A percentile compares a stretch with the other conserved stretches of the same genome.
Evolutionary conservation across 1,284 basidiomycete species (phyloP).

Genomic region (Tilletiopsis washingtonensis): DNA sequence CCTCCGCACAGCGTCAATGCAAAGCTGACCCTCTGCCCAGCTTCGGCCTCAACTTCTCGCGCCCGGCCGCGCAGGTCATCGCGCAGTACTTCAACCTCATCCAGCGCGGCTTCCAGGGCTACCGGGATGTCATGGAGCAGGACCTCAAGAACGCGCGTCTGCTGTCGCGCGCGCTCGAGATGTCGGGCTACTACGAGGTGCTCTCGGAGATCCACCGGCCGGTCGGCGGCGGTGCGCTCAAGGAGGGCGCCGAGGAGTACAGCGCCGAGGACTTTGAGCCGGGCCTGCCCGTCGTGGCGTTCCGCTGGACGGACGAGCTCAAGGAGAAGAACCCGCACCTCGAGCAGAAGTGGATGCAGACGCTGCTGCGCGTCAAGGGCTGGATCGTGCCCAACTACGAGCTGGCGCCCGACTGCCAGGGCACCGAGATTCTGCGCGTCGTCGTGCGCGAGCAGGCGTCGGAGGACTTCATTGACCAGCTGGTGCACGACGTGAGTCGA

Average conservation of each 20-base stretch:
- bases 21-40: too few species aligned
- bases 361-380: constrained; percentile 64
- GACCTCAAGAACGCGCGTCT: constrained; percentile 72
- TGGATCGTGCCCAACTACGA: constrained; percentile 55
- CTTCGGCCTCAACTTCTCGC: constrained; percentile 90
- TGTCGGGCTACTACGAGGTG: constrained; percentile 63
- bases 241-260: constrained; percentile 31
- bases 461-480: constrained; percentile 39
- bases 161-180: constrained; percentile 76
- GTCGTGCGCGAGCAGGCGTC: constrained; percentile 40
- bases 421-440: constrained; percentile 41
- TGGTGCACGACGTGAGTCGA: constrained; percentile 43
- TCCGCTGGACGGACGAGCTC: constrained; percentile 67
- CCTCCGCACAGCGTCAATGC: too few species aligned
- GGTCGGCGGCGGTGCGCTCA: constrained; percentile 9
- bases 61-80: constrained; percentile 81
- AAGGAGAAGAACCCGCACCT: constrained; percentile 28
- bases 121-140: constrained; percentile 54
- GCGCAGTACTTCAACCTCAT: constrained; percentile 76
- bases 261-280: constrained; percentile 58
- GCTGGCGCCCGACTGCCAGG: constrained; percentile 27
- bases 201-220: constrained; percentile 51
- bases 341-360: constrained; percentile 83
- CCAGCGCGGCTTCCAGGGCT: constrained; percentile 43
- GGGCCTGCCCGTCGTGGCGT: constrained; percentile 82